Conservation (phyloP, 352 stramenopile genomes). For the Phytophthora melonis region DNA sequence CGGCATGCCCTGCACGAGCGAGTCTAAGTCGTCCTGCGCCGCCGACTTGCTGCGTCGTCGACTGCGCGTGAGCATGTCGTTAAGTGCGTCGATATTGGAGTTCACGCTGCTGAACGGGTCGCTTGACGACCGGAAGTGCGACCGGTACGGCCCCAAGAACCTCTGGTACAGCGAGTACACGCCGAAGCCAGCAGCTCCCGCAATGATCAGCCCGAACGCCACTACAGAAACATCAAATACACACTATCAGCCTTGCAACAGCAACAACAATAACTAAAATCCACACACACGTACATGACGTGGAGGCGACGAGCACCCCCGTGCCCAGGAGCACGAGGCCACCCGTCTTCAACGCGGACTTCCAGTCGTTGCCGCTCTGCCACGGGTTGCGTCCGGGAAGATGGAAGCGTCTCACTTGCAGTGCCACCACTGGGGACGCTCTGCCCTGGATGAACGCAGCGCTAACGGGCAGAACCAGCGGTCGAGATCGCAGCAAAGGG, state of each 20-base stretch:
- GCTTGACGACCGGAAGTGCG: slow-evolving; percentile 29
- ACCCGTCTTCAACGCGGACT: slow-evolving; percentile 66
- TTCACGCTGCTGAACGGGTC: slow-evolving; percentile 56
- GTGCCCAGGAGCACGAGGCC: slow-evolving; percentile 68
- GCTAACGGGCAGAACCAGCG: slow-evolving; percentile 10
- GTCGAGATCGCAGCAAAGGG: slow-evolving; percentile 15
- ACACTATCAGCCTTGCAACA: slow-evolving; percentile 2
- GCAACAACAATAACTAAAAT: background rate
- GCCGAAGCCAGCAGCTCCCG: slow-evolving; percentile 70
- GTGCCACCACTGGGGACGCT: background rate
- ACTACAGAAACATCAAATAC: slow-evolving; percentile 45
- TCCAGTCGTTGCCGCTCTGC: slow-evolving; percentile 55
- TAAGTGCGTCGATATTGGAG: slow-evolving; percentile 58
- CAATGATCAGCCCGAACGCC: slow-evolving; percentile 76
- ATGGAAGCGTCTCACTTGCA: slow-evolving; percentile 43
- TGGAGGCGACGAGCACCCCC: slow-evolving; percentile 63
- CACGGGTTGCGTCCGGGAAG: slow-evolving; percentile 51
- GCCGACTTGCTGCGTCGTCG: slow-evolving; percentile 21
- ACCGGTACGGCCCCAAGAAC: slow-evolving; percentile 63
- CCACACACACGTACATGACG: slow-evolving; percentile 57
- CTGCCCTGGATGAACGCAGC: background rate
- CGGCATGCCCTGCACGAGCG: slow-evolving; percentile 66
- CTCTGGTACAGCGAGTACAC: slow-evolving; percentile 79
- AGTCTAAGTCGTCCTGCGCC: slow-evolving; percentile 54
- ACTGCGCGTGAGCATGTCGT: slow-evolving; percentile 54